A percentile compares a stretch with the other conserved stretches of the same genome.
Evolutionary conservation across 495 filamentous ascomycete species (phyloP).

Genomic region (Talaromyces adpressus): DNA sequence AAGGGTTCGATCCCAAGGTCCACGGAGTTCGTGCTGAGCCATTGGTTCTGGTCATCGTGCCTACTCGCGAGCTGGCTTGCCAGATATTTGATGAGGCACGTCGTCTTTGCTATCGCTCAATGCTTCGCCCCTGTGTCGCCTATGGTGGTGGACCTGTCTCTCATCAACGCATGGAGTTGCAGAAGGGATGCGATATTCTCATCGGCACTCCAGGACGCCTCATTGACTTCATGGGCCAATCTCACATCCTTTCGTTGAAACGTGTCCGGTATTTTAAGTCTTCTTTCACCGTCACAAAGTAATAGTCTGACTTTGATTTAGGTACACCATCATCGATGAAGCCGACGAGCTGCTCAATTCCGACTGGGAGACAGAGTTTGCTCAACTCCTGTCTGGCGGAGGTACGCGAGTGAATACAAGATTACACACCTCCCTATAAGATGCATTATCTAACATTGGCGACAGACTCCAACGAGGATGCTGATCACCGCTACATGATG

Average conservation of each 20-base stretch:
- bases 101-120: conserved; percentile 85
- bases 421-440: conserved; percentile 9
- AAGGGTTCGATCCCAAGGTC: conserved; percentile 30
- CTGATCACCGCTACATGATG: conserved; percentile 78
- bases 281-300: conserved; percentile 4
- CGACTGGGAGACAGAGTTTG: conserved; percentile 68
- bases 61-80: conserved; percentile 80
- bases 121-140: conserved; percentile 85
- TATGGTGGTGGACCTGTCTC: conserved; percentile 74
- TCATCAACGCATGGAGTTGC: conserved; percentile 63
- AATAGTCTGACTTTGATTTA: conserved; percentile 16
- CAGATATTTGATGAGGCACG: conserved; percentile 94
- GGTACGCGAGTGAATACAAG: conserved; percentile 42
- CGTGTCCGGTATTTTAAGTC: conserved; percentile 57
- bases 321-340: conserved; percentile 85
- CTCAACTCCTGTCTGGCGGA: conserved; percentile 66
- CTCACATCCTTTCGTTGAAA: conserved; percentile 58
- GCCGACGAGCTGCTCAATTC: conserved; percentile 81
- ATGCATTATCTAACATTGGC: conserved; percentile 13
- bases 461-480: conserved; percentile 65
- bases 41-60: conserved; percentile 75
- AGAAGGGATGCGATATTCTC: conserved; percentile 80
- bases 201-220: conserved; percentile 85
- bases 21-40: conserved; percentile 66
- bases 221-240: conserved; percentile 68